phyloP scores from a whole-genome alignment of 1,139 yeast genomes.

The Blastobotrys indianensis region DNA sequence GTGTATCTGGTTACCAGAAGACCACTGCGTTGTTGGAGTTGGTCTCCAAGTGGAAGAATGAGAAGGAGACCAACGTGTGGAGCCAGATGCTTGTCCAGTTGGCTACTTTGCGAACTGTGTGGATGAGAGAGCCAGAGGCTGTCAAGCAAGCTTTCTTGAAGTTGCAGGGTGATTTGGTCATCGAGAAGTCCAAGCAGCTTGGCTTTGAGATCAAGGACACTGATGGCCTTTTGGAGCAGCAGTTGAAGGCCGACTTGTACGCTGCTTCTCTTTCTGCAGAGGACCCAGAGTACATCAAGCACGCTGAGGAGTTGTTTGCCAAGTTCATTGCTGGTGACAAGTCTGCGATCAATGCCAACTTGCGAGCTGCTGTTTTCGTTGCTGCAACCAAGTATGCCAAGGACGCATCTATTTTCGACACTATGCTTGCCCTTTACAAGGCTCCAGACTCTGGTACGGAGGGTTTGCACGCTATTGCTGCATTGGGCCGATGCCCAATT shows the following conservation, averaged over 20 bases:
- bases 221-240: constrained; percentile 68
- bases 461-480: constrained; percentile 65
- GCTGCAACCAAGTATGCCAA: constrained; percentile 66
- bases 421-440: constrained; percentile 56
- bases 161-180: constrained; percentile 56
- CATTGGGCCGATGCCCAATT: constrained; percentile 67
- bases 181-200: constrained; percentile 49
- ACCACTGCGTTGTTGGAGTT: constrained; percentile 61
- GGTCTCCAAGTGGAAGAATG: constrained; percentile 62
- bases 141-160: constrained; percentile 51
- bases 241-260: constrained; percentile 69
- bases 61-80: constrained; percentile 52
- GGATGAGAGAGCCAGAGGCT: constrained; percentile 60
- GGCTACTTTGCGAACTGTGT: constrained; percentile 55
- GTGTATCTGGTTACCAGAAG: constrained; percentile 66
- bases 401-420: constrained; percentile 51
- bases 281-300: constrained; percentile 49
- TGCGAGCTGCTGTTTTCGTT: constrained; percentile 64
- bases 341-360: constrained; percentile 71
- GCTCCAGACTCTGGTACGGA: constrained; percentile 67
- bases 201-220: constrained; percentile 64
- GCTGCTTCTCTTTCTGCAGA: constrained; percentile 59
- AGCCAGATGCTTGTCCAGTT: constrained; percentile 55
- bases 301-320: constrained; percentile 52
- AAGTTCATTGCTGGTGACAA: constrained; percentile 59